Evolutionary conservation across 768 basidiomycete genomes (phyloP).

Genomic region (Termitomyces sp.): DNA sequence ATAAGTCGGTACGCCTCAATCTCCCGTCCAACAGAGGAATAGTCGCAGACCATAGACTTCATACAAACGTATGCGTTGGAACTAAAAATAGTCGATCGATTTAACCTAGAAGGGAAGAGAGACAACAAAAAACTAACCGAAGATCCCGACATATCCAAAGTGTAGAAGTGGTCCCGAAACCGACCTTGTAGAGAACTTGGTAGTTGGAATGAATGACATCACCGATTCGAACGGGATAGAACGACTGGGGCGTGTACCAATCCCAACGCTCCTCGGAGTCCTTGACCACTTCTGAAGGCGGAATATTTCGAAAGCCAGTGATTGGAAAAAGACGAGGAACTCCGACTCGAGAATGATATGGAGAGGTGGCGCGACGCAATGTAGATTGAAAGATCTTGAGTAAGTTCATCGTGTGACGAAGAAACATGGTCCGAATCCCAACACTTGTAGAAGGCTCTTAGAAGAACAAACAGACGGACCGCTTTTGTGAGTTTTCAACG

Average conservation of each 20-base stretch:
- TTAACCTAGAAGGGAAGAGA: neutral
- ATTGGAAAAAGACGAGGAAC: neutral
- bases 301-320: neutral
- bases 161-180: neutral
- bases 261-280: neutral
- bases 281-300: neutral
- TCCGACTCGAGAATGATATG: no score
- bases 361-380: no score
- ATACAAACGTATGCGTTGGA: neutral
- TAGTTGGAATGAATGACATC: neutral
- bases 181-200: slow-evolving; percentile 4
- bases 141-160: slow-evolving; percentile 4
- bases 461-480: no score
- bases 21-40: neutral
- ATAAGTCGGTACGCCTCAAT: neutral
- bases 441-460: no score
- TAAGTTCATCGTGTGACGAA: no score
- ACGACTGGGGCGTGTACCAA: neutral
- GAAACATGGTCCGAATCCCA: no score
- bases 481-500: no score
- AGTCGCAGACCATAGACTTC: slow-evolving; percentile 6
- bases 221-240: neutral
- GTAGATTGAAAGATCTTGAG: no score
- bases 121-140: neutral
- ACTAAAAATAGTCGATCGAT: neutral